phyloP scores from a whole-genome alignment of 495 filamentous ascomycete genomes.

The Neurospora sp. region DNA sequence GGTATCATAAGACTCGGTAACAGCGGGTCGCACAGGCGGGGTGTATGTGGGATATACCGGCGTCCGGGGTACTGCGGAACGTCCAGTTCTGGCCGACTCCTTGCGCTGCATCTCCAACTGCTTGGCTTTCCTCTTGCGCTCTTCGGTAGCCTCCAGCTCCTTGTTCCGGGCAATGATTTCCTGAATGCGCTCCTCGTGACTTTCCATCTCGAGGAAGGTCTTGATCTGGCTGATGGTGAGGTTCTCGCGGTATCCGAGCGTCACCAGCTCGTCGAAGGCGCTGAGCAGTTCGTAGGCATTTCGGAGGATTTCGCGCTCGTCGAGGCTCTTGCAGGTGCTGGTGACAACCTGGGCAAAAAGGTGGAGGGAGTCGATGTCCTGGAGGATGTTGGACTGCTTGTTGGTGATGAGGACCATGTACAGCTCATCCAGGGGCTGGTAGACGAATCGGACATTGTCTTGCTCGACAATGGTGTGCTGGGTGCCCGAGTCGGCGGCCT shows the following conservation, averaged over 20 bases:
- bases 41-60: slow-evolving; percentile 85
- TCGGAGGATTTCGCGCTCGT: slow-evolving; percentile 86
- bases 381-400: slow-evolving; percentile 96
- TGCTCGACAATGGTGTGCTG: slow-evolving; percentile 98
- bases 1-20: slow-evolving; percentile 75
- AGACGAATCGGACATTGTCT: slow-evolving; percentile 98
- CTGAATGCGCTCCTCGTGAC: slow-evolving; percentile 95
- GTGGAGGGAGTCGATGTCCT: slow-evolving; percentile 97
- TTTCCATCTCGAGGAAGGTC: slow-evolving; percentile 98
- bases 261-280: slow-evolving; percentile 94
- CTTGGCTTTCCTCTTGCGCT: slow-evolving; percentile 96
- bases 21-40: slow-evolving; percentile 59
- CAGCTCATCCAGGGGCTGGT: slow-evolving; percentile 95
- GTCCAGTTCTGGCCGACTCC: slow-evolving; percentile 54
- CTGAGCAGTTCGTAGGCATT: slow-evolving; percentile 94
- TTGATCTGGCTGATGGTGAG: slow-evolving; percentile 91
- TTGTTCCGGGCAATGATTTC: slow-evolving; percentile 98
- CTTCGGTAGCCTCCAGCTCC: slow-evolving; percentile 93
- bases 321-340: slow-evolving; percentile 89
- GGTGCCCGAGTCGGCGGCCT: slow-evolving; percentile 85
- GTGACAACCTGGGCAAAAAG: slow-evolving; percentile 94
- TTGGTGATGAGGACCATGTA: slow-evolving; percentile 99
- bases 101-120: slow-evolving; percentile 97
- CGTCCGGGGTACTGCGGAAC: slow-evolving; percentile 50
- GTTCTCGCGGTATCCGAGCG: slow-evolving; percentile 90